phyloP scores from a whole-genome alignment of 2,329 filamentous ascomycete genomes.

The Rhinocladiella similis region DNA sequence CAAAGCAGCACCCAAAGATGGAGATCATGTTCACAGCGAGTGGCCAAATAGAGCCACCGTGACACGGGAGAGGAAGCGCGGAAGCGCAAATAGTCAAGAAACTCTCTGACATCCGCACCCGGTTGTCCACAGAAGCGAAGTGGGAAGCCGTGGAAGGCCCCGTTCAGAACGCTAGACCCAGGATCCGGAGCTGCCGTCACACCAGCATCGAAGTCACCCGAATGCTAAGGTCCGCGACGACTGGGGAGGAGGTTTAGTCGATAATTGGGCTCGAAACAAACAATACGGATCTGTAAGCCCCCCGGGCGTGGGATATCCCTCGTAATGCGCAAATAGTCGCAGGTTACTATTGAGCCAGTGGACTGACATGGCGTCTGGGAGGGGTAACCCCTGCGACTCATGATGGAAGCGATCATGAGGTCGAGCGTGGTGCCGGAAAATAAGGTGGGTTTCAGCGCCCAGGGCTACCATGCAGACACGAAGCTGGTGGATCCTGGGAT shows the following conservation, averaged over 20 bases:
- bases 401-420: conserved; percentile 9
- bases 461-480: conserved; percentile 24
- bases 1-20: conserved; percentile 18
- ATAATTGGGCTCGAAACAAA: background rate
- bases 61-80: conserved; percentile 24
- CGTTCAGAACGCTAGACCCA: conserved; percentile 24
- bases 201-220: conserved; percentile 21
- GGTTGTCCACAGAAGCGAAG: conserved; percentile 23
- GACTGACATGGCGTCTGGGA: conserved; percentile 4
- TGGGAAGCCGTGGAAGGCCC: conserved; percentile 18
- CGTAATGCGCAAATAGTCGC: too few relatives aligned
- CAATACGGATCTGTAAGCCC: too few relatives aligned
- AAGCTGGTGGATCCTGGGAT: conserved; percentile 17
- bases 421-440: conserved; percentile 9
- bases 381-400: conserved; percentile 1
- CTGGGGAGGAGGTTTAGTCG: conserved; percentile 3
- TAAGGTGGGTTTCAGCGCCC: conserved; percentile 19
- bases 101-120: conserved; percentile 25
- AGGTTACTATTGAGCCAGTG: background rate
- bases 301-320: too few relatives aligned
- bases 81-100: conserved; percentile 18
- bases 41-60: conserved; percentile 25
- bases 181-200: conserved; percentile 23
- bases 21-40: conserved; percentile 16
- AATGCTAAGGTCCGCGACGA: conserved; percentile 17